phyloP scores from a whole-genome alignment of 176 grass and related monocot species.

The Secale cereale region DNA sequence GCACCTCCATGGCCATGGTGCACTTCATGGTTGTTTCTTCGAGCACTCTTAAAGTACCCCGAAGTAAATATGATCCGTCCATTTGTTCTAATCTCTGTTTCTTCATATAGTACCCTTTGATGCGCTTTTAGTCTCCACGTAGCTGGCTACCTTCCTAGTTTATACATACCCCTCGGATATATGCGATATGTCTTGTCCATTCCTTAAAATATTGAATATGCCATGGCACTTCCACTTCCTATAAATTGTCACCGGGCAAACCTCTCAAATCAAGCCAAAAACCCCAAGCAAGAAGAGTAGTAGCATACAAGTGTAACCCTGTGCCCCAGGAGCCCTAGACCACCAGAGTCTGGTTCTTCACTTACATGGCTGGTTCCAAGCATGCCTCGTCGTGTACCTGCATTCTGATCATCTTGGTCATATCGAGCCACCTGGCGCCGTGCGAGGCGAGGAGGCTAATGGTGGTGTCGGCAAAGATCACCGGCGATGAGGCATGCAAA shows the following conservation, averaged over 20 bases:
- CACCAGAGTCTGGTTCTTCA: not conserved
- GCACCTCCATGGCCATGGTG: too few species aligned
- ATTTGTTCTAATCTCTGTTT: too few species aligned
- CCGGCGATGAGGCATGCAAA: not conserved
- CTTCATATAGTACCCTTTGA: too few species aligned
- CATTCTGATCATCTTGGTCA: constrained; percentile 30
- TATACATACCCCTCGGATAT: too few species aligned
- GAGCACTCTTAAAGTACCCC: too few species aligned
- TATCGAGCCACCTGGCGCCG: not conserved
- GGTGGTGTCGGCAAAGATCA: not conserved
- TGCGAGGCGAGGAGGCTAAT: constrained; percentile 29
- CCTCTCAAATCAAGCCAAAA: not conserved
- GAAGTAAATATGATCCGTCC: too few species aligned
- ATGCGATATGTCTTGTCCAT: too few species aligned
- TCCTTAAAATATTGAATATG: too few species aligned
- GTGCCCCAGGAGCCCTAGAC: not conserved
- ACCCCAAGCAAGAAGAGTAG: not conserved
- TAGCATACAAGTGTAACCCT: not conserved
- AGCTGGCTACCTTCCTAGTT: too few species aligned
- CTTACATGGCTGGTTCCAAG: constrained; percentile 31
- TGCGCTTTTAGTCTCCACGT: too few species aligned
- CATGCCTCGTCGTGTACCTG: not conserved
- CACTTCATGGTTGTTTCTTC: too few species aligned
- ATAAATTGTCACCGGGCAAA: constrained; percentile 25
- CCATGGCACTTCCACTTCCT: not conserved